These are phyloP conservation scores for Seiridium cupressi DNA, from an alignment of 2,329 filamentous ascomycete species.

Conservation along the genomic window DNA sequence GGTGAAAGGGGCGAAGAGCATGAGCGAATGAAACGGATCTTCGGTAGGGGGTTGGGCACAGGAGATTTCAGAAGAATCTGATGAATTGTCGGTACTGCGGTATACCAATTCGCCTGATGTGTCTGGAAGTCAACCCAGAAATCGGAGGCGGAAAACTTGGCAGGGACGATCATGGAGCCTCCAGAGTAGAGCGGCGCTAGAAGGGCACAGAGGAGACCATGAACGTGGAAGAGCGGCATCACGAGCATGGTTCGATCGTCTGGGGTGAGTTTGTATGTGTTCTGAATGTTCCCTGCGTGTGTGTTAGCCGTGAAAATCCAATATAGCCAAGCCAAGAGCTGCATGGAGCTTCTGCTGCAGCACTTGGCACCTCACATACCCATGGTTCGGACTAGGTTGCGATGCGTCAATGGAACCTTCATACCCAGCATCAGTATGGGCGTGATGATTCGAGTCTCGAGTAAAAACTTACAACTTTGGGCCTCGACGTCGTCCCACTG, in stretches of 20 bases:
- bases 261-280: slow-evolving; percentile 70
- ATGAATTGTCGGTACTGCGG: slow-evolving; percentile 89
- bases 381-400: slow-evolving; percentile 80
- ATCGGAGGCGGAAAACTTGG: slow-evolving; percentile 75
- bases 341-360: neutral
- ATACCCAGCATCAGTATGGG: neutral
- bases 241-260: slow-evolving; percentile 80
- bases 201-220: slow-evolving; percentile 81
- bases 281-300: slow-evolving; percentile 66
- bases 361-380: slow-evolving; percentile 37
- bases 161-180: slow-evolving; percentile 76
- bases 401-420: slow-evolving; percentile 73
- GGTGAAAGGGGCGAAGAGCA: slow-evolving; percentile 83
- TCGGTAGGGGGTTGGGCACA: slow-evolving; percentile 63
- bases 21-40: slow-evolving; percentile 83
- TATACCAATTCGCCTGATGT: slow-evolving; percentile 85
- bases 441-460: neutral
- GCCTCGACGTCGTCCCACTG: slow-evolving; percentile 77
- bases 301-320: neutral
- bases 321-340: slow-evolving; percentile 1
- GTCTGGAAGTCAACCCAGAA: slow-evolving; percentile 79
- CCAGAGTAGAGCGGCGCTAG: slow-evolving; percentile 73
- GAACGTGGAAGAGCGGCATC: slow-evolving; percentile 90
- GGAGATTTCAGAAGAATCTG: slow-evolving; percentile 80
- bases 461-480: slow-evolving; percentile 66